Evolutionary conservation across 73 alveolate species (phyloP), one percentile per base, ranked within the genome.

Genomic region (Paramecium tetraurelia): DNA sequence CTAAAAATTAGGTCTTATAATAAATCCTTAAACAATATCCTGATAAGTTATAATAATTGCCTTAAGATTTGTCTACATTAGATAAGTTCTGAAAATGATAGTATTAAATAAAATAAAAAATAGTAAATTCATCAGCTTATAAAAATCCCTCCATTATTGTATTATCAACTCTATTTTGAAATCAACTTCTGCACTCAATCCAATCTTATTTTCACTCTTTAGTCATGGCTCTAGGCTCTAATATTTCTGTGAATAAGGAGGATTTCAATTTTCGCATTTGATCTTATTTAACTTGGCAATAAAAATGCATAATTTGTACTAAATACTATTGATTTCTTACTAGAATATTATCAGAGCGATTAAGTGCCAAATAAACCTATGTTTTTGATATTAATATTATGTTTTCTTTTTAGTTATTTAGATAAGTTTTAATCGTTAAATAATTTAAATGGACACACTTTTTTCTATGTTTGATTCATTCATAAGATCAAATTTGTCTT

Each of bases 51-150:
- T 41, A 44, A 22, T 48, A 21, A 9, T 46, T 80, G 70, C 90
- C 90, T 18, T 80, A 80, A 48, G 90, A 80, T 80, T 48, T 80
- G 46, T 38, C 76, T 35, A 11, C 41, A 43, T 46, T 80, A 80
- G 90, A 80, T 46, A 80, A 80, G 48, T 80, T 80, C 76, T 80
- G 90, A 80, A 0, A 80, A 80, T 44, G 75, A 80, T 44, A 44
- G 57, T 80, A 80, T 80, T 44, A 80, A 40, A 44, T 44, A 80
- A 80, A 12, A 80, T 48, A 76, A 76, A 76, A 27, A 16, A 76
- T 38, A 76, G 48, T 24, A 38, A 18, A 76, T 20, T 76, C 8
- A 18, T 24, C 40, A 76, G 10, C 10, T 6, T 40, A 36, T 38
- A 38, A 38, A n/a, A 38, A 38, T 38, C 6, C 7, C 7, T 40